Percentiles rank a stretch among this genome's conserved stretches.
Conservation (phyloP, 1,284 basidiomycete genomes). For the Kalmanozyma brasiliensis region DNA sequence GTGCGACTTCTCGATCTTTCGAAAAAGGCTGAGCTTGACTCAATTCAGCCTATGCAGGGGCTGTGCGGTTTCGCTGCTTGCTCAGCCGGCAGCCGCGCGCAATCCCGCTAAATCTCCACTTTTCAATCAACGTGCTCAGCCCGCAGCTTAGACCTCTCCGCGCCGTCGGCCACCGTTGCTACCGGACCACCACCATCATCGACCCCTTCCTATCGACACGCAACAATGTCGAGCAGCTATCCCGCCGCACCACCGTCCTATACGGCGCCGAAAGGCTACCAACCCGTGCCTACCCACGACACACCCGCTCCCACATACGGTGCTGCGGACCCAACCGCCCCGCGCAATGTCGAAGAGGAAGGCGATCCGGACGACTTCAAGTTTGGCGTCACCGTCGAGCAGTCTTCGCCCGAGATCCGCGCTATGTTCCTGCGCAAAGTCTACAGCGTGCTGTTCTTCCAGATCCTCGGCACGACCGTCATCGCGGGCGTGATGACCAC, state of each 20-base stretch:
- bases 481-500: slow-evolving; percentile 57
- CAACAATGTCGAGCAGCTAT: slow-evolving; percentile 25
- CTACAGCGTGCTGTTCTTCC: slow-evolving; percentile 61
- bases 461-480: slow-evolving; percentile 61
- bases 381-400: slow-evolving; percentile 64
- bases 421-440: slow-evolving; percentile 63
- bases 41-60: background rate
- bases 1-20: slow-evolving; percentile 1
- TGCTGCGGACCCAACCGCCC: slow-evolving; percentile 25
- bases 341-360: slow-evolving; percentile 50
- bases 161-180: too few species aligned
- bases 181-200: slow-evolving; percentile 2
- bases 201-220: background rate
- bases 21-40: background rate
- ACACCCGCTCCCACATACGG: slow-evolving; percentile 27
- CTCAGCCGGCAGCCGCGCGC: too few species aligned
- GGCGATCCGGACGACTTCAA: slow-evolving; percentile 65
- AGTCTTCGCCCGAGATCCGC: slow-evolving; percentile 63
- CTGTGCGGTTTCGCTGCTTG: too few species aligned
- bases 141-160: too few species aligned
- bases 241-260: slow-evolving; percentile 38
- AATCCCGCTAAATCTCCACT: too few species aligned
- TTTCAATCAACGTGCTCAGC: too few species aligned
- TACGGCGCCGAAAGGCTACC: slow-evolving; percentile 36
- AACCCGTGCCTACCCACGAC: slow-evolving; percentile 33